These are phyloP conservation scores for Phytophthora meadii DNA, from an alignment of 352 stramenopile species.

Conservation along the genomic window DNA sequence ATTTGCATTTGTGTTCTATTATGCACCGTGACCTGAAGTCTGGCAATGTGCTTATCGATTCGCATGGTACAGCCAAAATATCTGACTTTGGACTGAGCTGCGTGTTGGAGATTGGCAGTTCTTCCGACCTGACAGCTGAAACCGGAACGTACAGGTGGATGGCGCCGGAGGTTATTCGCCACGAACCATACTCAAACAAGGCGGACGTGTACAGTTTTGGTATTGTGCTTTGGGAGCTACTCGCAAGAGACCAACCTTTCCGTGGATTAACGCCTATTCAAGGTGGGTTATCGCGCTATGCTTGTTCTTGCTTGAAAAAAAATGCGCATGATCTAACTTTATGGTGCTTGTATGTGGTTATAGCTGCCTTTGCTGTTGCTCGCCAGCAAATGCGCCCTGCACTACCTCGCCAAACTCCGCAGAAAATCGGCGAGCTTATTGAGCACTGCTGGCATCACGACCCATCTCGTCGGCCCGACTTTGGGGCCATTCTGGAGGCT, in stretches of 20 bases:
- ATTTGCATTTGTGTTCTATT: constrained; percentile 94
- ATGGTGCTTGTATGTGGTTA: constrained; percentile 10
- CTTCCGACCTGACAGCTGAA: constrained; percentile 84
- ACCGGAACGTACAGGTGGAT: constrained; percentile 95
- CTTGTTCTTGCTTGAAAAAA: neutral
- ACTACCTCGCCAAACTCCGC: constrained; percentile 82
- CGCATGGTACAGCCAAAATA: constrained; percentile 86
- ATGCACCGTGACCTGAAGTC: constrained; percentile 97
- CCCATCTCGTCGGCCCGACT: constrained; percentile 73
- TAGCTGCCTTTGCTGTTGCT: constrained; percentile 85
- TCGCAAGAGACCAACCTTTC: constrained; percentile 87
- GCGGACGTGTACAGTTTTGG: constrained; percentile 96
- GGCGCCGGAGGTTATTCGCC: constrained; percentile 94
- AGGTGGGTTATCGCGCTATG: constrained; percentile 43
- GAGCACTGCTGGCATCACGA: constrained; percentile 89
- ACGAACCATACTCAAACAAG: constrained; percentile 94
- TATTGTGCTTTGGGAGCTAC: constrained; percentile 88
- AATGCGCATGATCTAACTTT: constrained; percentile 4
- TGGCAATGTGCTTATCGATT: constrained; percentile 93
- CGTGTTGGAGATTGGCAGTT: constrained; percentile 80
- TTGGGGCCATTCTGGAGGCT: constrained; percentile 77
- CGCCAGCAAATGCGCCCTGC: constrained; percentile 86
- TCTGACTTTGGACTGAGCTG: constrained; percentile 90
- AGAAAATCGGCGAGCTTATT: constrained; percentile 83
- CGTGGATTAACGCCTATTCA: constrained; percentile 85